Conservation (phyloP, 148 eudicot genomes). For the Vaccinium macrocarpon region DNA sequence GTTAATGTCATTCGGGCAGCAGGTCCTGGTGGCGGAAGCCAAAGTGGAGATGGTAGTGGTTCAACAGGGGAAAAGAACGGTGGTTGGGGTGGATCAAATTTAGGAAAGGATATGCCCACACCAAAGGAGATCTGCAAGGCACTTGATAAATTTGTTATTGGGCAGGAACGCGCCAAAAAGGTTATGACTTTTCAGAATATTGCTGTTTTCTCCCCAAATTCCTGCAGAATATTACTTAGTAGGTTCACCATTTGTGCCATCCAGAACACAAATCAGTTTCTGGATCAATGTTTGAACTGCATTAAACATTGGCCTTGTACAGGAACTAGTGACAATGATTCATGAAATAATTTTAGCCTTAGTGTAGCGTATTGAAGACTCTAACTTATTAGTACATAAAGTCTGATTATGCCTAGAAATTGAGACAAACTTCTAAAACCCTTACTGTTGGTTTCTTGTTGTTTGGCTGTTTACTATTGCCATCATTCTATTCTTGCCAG, state of each 20-base stretch:
- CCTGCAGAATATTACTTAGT: background rate
- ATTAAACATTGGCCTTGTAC: background rate
- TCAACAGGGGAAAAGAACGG: constrained; percentile 38
- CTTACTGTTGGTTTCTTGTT: background rate
- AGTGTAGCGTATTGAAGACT: background rate
- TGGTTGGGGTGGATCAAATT: constrained; percentile 63
- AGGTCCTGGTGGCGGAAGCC: constrained; percentile 24
- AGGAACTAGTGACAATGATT: background rate
- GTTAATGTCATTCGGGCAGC: constrained; percentile 45
- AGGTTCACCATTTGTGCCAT: background rate
- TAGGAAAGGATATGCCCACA: constrained; percentile 70
- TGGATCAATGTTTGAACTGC: background rate
- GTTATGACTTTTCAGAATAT: constrained; percentile 21
- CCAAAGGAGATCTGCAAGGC: constrained; percentile 79
- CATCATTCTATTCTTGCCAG: background rate
- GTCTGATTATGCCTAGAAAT: background rate
- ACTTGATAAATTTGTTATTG: constrained; percentile 76
- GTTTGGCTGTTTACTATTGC: background rate
- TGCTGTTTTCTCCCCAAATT: background rate
- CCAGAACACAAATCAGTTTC: background rate
- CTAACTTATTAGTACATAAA: background rate
- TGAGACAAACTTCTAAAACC: background rate
- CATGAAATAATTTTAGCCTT: background rate
- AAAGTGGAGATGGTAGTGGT: constrained; percentile 15
- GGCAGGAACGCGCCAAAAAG: constrained; percentile 78